These are phyloP conservation scores for Nakazawaea wyomingensis DNA, from an alignment of 805 yeast species.

Conservation along the genomic window DNA sequence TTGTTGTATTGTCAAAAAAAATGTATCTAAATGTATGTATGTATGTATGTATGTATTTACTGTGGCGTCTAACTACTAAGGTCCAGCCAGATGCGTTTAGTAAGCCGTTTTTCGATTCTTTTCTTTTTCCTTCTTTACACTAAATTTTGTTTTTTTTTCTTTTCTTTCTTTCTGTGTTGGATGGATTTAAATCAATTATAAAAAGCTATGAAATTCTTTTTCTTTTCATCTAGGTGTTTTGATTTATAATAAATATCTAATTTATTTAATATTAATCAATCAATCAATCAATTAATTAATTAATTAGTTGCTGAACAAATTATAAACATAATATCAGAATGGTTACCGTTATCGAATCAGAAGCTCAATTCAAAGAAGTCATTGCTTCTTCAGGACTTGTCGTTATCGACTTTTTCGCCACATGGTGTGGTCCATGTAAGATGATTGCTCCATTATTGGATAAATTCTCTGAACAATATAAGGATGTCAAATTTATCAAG, in stretches of 20 bases:
- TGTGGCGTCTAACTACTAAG: no score
- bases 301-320: no score
- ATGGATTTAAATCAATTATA: no score
- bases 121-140: no score
- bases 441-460: slow-evolving; percentile 93
- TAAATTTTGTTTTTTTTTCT: neutral
- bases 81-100: slow-evolving; percentile 1
- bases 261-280: no score
- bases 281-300: no score
- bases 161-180: neutral
- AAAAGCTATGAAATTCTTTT: no score
- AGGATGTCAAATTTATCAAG: slow-evolving; percentile 73
- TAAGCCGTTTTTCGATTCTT: neutral
- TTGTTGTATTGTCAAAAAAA: no score
- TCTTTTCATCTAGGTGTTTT: no score
- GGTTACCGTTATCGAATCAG: slow-evolving; percentile 45
- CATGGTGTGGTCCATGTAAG: slow-evolving; percentile 99
- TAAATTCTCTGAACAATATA: slow-evolving; percentile 65
- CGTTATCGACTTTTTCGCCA: slow-evolving; percentile 93
- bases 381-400: slow-evolving; percentile 64
- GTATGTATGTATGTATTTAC: no score
- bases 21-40: no score
- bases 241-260: no score
- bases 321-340: slow-evolving; percentile 16
- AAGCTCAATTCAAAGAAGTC: slow-evolving; percentile 61